Evolutionary conservation across 2,329 filamentous ascomycete genomes (phyloP).

Genomic region (Penicillium sp.): DNA sequence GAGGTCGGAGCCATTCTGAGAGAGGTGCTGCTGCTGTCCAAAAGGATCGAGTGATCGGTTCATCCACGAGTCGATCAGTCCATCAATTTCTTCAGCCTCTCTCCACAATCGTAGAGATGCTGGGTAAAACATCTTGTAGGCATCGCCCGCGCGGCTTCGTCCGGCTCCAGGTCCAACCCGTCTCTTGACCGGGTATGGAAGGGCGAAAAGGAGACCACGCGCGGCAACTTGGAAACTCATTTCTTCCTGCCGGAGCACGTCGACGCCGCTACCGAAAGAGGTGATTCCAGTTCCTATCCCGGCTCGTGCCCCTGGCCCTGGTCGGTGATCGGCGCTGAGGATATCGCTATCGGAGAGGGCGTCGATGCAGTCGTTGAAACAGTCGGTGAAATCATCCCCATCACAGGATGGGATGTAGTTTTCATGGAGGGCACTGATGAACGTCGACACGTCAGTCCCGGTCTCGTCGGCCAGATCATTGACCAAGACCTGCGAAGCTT

Average conservation of each 20-base stretch:
- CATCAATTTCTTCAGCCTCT: constrained; percentile 75
- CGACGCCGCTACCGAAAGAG: constrained; percentile 45
- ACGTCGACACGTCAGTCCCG: constrained; percentile 87
- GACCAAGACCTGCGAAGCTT: constrained; percentile 62
- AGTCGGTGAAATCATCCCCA: constrained; percentile 66
- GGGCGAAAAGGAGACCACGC: constrained; percentile 76
- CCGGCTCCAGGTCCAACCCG: constrained; percentile 39
- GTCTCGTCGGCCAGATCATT: constrained; percentile 87
- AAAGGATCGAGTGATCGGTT: constrained; percentile 32
- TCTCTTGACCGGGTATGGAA: constrained; percentile 80
- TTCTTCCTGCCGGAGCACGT: constrained; percentile 84
- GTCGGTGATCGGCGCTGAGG: constrained; percentile 62
- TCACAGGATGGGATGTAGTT: constrained; percentile 85
- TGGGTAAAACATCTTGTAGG: constrained; percentile 90
- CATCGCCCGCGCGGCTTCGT: constrained; percentile 49
- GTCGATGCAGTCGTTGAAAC: constrained; percentile 80
- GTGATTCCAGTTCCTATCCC: constrained; percentile 58
- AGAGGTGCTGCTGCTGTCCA: constrained; percentile 28
- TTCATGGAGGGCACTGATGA: constrained; percentile 86
- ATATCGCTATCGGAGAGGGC: constrained; percentile 84
- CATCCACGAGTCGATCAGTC: constrained; percentile 53
- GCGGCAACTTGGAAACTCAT: constrained; percentile 91
- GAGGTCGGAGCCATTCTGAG: constrained; percentile 21
- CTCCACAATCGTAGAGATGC: constrained; percentile 80
- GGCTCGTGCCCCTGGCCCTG: constrained; percentile 36